These are phyloP conservation scores for Geoglossum cookeanum DNA, from an alignment of 2,329 filamentous ascomycete species.

Conservation along the genomic window DNA sequence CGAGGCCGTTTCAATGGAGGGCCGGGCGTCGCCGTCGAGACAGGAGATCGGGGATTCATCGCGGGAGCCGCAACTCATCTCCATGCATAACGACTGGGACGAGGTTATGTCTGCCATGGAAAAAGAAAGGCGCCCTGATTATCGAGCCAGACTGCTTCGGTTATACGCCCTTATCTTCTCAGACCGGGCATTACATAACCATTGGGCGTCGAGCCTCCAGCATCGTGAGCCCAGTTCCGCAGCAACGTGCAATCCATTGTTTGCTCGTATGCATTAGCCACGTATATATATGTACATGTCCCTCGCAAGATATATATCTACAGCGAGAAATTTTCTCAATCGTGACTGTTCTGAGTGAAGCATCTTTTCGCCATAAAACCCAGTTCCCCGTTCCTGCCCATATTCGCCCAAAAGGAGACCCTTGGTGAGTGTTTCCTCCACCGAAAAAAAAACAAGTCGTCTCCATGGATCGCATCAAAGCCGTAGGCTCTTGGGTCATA, in stretches of 20 bases:
- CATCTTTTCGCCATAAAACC: neutral
- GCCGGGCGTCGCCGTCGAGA: neutral
- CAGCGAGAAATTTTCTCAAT: neutral
- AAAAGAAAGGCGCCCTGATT: constrained; percentile 1
- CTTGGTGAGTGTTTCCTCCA: neutral
- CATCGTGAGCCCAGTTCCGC: neutral
- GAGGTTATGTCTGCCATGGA: neutral
- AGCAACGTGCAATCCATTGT: neutral
- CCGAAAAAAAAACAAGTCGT: neutral
- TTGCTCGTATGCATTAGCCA: too few relatives aligned
- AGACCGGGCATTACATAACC: neutral
- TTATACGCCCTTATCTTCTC: neutral
- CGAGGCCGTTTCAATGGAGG: neutral
- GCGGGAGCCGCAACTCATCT: neutral
- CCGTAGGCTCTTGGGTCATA: neutral
- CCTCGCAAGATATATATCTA: neutral
- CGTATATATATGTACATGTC: neutral
- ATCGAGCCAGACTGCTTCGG: neutral
- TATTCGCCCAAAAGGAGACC: neutral
- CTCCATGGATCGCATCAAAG: neutral
- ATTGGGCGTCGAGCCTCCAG: too few relatives aligned
- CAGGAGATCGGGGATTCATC: constrained; percentile 3
- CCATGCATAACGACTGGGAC: neutral
- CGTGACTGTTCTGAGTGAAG: neutral
- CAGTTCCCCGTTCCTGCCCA: neutral